phyloP scores from a whole-genome alignment of 2,329 filamentous ascomycete genomes.

The Phoma sp. region DNA sequence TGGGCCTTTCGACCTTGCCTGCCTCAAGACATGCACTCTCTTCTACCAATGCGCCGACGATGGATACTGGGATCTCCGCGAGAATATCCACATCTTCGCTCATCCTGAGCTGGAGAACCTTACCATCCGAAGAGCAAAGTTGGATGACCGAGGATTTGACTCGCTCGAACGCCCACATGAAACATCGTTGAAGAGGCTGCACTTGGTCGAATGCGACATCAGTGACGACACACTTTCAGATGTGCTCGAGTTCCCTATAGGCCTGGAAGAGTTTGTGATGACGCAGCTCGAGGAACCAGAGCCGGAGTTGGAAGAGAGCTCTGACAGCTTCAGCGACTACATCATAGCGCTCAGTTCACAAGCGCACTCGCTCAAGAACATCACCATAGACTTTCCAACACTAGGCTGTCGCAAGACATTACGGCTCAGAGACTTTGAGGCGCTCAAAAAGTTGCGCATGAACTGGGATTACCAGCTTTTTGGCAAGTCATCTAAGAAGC shows the following conservation, averaged over 20 bases:
- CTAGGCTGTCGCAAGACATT: constrained; percentile 39
- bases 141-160: constrained; percentile 43
- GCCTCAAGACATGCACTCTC: constrained; percentile 39
- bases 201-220: constrained; percentile 44
- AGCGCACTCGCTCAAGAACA: constrained; percentile 35
- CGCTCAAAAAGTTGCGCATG: constrained; percentile 34
- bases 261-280: constrained; percentile 43
- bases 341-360: constrained; percentile 40
- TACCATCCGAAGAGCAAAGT: constrained; percentile 38
- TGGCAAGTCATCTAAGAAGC: constrained; percentile 42
- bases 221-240: constrained; percentile 43
- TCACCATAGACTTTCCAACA: constrained; percentile 40
- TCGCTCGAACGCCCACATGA: constrained; percentile 40
- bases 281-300: constrained; percentile 41
- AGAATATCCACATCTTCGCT: constrained; percentile 47
- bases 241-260: constrained; percentile 40
- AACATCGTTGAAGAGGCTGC: constrained; percentile 37
- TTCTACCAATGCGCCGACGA: constrained; percentile 44
- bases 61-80: constrained; percentile 43
- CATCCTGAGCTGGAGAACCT: constrained; percentile 39
- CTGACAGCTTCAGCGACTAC: constrained; percentile 43
- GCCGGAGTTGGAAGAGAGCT: constrained; percentile 41
- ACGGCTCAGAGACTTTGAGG: constrained; percentile 38
- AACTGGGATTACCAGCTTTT: constrained; percentile 46
- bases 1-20: constrained; percentile 43